Conservation (phyloP, 2,329 filamentous ascomycete genomes). For the Dactylella cylindrospora region DNA sequence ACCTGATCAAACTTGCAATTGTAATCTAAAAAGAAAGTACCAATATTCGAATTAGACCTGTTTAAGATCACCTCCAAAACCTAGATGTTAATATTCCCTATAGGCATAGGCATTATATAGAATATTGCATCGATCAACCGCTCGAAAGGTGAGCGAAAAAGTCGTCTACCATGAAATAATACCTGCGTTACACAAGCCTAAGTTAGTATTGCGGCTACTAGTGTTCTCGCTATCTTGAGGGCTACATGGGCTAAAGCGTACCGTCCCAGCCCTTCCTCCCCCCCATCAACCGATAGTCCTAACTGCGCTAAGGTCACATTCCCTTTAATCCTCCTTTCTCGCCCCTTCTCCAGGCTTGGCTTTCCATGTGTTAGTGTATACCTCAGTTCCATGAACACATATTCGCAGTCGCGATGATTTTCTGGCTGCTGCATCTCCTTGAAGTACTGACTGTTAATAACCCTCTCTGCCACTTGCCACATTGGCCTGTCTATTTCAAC, state of each 20-base stretch:
- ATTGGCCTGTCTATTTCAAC: constrained; percentile 9
- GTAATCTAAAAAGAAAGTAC: too few relatives aligned
- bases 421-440: constrained; percentile 1
- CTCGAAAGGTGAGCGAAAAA: constrained; percentile 18
- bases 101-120: too few relatives aligned
- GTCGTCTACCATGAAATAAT: constrained; percentile 38
- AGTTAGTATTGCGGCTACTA: too few relatives aligned
- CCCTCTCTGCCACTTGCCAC: constrained; percentile 11
- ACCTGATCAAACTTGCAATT: too few relatives aligned
- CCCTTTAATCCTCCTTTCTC: constrained; percentile 17
- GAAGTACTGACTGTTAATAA: constrained; percentile 7
- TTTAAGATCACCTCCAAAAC: too few relatives aligned
- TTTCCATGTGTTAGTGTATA: constrained; percentile 2
- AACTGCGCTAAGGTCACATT: constrained; percentile 11
- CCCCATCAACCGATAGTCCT: constrained; percentile 14
- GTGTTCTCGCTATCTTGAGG: neutral
- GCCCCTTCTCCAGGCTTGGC: constrained; percentile 8
- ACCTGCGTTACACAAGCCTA: neutral
- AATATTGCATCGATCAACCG: neutral
- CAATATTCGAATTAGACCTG: too few relatives aligned
- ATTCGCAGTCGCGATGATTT: neutral
- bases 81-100: too few relatives aligned
- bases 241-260: neutral
- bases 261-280: constrained; percentile 16
- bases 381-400: constrained; percentile 9